Evolutionary conservation across 148 eudicot species (phyloP), one percentile per base, ranked within the genome.

Genomic region (Chenopodium suecicum): DNA sequence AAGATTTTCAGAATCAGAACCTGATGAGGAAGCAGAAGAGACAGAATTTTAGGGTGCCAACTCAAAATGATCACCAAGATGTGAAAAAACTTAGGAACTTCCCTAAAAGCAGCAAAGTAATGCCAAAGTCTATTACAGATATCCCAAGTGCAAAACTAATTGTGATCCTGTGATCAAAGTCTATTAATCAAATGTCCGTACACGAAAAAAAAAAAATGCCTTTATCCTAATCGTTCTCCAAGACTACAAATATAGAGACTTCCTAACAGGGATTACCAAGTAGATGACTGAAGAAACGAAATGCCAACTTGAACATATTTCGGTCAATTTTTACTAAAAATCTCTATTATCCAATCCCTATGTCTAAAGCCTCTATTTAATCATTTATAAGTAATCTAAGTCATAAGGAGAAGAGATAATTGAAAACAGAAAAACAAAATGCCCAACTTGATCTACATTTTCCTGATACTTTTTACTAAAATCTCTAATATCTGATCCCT

Each of bases 21-120:
- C 32, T 11, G 83, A 84, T 8, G 81, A 84, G 14, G 83, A 80
- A 17, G 86, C 69, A 32, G 83, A 80, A 31, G 83, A 76, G 75
- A 32, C 81, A 54, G 86, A 80, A 65, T 84, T 80, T 72, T 84
- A 80, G 58, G 41, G 14, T 32, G 64, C 23, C 46, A 9, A 17
- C 27, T 56, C 70, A n/a, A 41, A 37, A 32, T 69, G 46, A 52
- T 27, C 52, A 10, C 32, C 70, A 41, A 54, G 22, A 22, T 10
- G 63, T 48, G 25, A 1, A 62, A 20, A 20, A 20, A 7, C 66
- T 62, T 62, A 1, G 9, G 72, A 44, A 44, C 37, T 9, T 8
- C 6, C 54, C 19, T 14, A 22, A 27, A n/a, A 31, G 9, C 32
- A n/a, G 58, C 32, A 48, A 23, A n/a, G 69, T 65, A 25, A 9